Conservation (phyloP, 192 early-diverging fungal genomes). For the Anaeromyces robustus region DNA sequence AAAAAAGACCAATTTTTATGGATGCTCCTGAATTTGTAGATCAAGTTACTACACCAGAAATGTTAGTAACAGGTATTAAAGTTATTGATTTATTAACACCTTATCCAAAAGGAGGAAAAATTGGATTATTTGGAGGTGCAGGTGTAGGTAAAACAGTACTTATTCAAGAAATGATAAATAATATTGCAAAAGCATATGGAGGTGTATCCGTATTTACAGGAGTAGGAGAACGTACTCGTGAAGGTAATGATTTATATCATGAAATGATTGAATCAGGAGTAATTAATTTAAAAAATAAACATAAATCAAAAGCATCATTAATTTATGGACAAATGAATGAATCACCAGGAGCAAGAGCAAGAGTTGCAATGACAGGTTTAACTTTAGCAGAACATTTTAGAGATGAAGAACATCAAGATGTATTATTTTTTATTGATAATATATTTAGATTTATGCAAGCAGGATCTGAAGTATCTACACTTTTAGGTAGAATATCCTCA, state of each 20-base stretch:
- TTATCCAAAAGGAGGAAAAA: conserved; percentile 95
- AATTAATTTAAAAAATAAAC: conserved; percentile 86
- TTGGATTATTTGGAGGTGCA: conserved; percentile 96
- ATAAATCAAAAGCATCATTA: conserved; percentile 84
- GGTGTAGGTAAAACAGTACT: conserved; percentile 99
- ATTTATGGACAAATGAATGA: conserved; percentile 99
- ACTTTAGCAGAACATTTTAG: conserved; percentile 99
- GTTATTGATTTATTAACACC: conserved; percentile 96
- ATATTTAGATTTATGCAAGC: conserved; percentile 99
- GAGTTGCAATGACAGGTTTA: conserved; percentile 92
- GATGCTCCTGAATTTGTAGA: conserved; percentile 88
- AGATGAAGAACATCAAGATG: conserved; percentile 98
- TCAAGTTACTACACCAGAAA: conserved; percentile 84
- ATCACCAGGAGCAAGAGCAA: conserved; percentile 95
- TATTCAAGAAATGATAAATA: conserved; percentile 98
- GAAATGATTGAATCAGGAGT: conserved; percentile 95
- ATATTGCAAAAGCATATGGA: conserved; percentile 74
- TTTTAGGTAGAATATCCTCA: conserved; percentile 97
- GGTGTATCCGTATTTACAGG: conserved; percentile 80
- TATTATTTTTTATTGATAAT: conserved; percentile 99
- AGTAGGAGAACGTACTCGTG: conserved; percentile 97
- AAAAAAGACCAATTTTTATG: conserved; percentile 74
- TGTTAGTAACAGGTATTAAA: conserved; percentile 96
- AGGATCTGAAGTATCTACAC: conserved; percentile 91
- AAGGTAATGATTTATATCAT: conserved; percentile 99